Conservation (phyloP, 176 grass and related monocot genomes). For the Paspalum vaginatum region DNA sequence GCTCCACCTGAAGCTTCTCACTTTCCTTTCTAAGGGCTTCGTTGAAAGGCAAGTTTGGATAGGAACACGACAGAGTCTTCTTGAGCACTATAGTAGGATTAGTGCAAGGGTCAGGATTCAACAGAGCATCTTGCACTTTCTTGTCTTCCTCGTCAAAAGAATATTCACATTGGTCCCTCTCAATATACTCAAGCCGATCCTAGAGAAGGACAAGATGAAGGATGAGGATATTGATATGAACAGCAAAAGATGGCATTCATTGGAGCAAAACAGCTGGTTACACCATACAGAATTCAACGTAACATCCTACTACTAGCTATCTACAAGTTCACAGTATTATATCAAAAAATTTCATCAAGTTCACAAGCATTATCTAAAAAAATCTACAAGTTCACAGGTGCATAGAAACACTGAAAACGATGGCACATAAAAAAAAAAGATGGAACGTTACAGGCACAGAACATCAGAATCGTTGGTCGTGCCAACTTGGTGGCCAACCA, state of each 20-base stretch:
- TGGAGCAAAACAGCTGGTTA: conserved; percentile 16
- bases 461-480: conserved; percentile 16
- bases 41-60: conserved; percentile 89
- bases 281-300: not conserved
- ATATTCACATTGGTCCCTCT: conserved; percentile 93
- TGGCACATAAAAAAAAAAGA: not conserved
- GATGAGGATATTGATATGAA: not conserved
- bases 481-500: conserved; percentile 24
- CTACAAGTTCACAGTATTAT: not conserved
- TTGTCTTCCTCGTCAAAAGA: conserved; percentile 97
- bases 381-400: not conserved
- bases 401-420: conserved; percentile 26
- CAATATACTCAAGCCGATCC: conserved; percentile 87
- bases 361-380: not conserved
- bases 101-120: conserved; percentile 67
- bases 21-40: conserved; percentile 88
- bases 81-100: conserved; percentile 76
- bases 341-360: not conserved
- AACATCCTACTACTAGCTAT: conserved; percentile 18
- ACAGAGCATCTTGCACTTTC: conserved; percentile 78
- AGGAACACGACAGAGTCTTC: conserved; percentile 89
- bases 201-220: conserved; percentile 36
- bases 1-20: conserved; percentile 93
- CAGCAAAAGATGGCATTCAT: not conserved
- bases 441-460: not conserved